Base-by-base conservation (phyloP, 2,329 filamentous ascomycete species). In the Ophiocordyceps australis region DNA sequence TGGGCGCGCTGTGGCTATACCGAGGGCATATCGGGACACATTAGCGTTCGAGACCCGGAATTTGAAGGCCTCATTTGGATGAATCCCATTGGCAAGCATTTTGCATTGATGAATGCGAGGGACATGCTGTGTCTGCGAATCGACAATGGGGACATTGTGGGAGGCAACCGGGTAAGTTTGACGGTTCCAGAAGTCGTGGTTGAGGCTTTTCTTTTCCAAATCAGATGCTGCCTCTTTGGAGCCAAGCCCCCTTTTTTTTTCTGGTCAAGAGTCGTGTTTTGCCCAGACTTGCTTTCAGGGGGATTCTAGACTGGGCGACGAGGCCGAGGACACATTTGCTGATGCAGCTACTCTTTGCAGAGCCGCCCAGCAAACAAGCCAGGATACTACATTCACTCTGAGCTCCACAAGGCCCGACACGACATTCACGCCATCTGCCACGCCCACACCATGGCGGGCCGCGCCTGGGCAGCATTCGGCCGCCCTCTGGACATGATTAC, bases 401-500 rank as follows among this genome's bases (percentile, higher is more conserved):
- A 71, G 14, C 54, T 81, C 9, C 66, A 77, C 50, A 72, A 70
- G 47, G 69, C 69, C 5, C 54, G 74, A 17, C 63, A 64, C 4
- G 62, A 77, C 41, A 65, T 74, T 19, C 57, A 70, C 37, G 72
- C 75, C 12, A 65, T 74, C 17, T 77, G 71, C 45, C 76, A 82
- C 40, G 65, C 68, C 4, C 75, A 81, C 43, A 66, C 63, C n/a
- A 57, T 57, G 20, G 59, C 63, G 10, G 76, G 75, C 1, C 68
- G 74, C 23, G 74, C 74, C 2, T 80, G 73, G 71, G 66, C 62
- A 27, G 56, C 59, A 2, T 80, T 81, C 39, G 71, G 59, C 2
- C 56, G 52, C 15, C 65, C 63, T 3, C 52, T 81, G 12, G 74
- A 79, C 31, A 80, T 80, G 73, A 52, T 80, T 28, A 76, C 66